A percentile compares a stretch with the other conserved stretches of the same genome.
phyloP scores from a whole-genome alignment of 345 rosid genomes.

The Xanthoceras sorbifolium region DNA sequence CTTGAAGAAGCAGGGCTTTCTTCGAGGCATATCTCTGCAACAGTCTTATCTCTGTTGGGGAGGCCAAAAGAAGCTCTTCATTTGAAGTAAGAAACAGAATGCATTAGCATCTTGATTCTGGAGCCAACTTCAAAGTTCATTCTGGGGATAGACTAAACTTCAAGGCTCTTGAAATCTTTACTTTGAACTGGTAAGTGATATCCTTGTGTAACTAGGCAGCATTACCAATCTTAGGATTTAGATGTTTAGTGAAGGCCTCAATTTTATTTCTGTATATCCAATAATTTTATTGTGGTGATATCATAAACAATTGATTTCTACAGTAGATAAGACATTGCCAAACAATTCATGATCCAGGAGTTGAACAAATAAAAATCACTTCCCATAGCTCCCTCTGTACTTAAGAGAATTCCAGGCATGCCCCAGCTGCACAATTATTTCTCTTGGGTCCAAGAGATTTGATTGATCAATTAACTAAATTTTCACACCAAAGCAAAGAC shows the following conservation, averaged over 20 bases:
- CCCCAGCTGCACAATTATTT: too few relatives aligned
- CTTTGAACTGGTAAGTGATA: too few relatives aligned
- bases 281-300: neutral
- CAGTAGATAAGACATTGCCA: neutral
- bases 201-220: neutral
- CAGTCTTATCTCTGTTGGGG: constrained; percentile 61
- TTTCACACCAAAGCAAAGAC: too few relatives aligned
- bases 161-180: neutral
- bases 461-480: too few relatives aligned
- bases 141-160: constrained; percentile 13
- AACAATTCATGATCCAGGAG: too few relatives aligned
- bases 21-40: constrained; percentile 58
- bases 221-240: neutral
- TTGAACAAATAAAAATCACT: neutral
- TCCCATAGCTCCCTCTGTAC: neutral
- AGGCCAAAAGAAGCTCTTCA: constrained; percentile 56
- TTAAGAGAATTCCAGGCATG: neutral
- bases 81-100: constrained; percentile 31
- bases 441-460: too few relatives aligned
- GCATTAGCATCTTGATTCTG: constrained; percentile 9
- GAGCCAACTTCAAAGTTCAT: neutral
- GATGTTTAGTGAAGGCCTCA: neutral
- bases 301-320: neutral
- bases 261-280: constrained; percentile 8
- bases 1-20: constrained; percentile 65